Evolutionary conservation across 2,329 filamentous ascomycete species (phyloP), one percentile per base, ranked within the genome.

Genomic region (Fusarium sp.): DNA sequence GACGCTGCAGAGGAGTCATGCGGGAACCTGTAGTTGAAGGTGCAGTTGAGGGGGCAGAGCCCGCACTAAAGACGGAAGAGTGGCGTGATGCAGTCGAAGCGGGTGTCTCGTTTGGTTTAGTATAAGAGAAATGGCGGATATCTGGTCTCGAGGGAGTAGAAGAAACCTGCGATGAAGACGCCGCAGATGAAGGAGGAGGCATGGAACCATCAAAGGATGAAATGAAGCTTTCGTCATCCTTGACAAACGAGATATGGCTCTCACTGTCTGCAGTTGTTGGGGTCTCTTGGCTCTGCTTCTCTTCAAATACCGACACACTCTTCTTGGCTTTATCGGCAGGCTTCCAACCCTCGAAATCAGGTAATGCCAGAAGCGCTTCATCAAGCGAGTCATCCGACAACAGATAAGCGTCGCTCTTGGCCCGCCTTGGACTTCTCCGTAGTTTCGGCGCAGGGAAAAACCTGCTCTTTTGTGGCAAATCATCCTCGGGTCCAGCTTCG

Each of bases 341-440:
- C 48, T 83, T 80, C 87, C 87, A 89, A 16, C 81, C 83, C n/a
- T 85, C 84, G 42, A 86, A 78, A 50, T 90, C 88, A 3, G 88
- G 87, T 16, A 91, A 77, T 26, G 82, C 83, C 31, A 82, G 79
- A 26, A 90, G 80, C 0, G 84, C 87, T 64, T 89, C 88, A 33
- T 90, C 87, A 44, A 90, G 82, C 0, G 88, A 89, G 68, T 89
- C 87, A 67, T 90, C 88, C 0, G 88, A 90, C 75, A 88, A 82
- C 24, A 89, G 71, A 61, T 85, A 84, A 3, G 79, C 79, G 16
- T 87, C 85, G 38, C 79, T 78, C 54, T 81, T 82, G 39, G 80
- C 77, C 41, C 77, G 74, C 24, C 73, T 71, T 10, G 79, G 75
- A 38, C 73, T 77, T 39, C 72, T 78, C 16, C 65, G 62, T 38